A percentile compares a stretch with the other conserved stretches of the same genome.
phyloP scores from a whole-genome alignment of 2,329 filamentous ascomycete species.

The Scedosporium boydii region DNA sequence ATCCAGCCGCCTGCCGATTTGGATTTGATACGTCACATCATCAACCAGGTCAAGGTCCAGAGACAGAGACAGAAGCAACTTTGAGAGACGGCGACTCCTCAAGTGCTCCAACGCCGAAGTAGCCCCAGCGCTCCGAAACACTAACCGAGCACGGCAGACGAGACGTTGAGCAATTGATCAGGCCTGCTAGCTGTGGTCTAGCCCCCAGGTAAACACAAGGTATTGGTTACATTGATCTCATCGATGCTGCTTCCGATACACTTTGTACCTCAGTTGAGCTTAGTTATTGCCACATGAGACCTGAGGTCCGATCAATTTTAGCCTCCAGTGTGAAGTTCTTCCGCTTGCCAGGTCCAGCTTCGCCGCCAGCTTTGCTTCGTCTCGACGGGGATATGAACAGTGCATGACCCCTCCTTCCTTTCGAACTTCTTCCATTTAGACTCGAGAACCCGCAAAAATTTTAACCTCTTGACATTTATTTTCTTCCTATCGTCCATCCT shows the following conservation, averaged over 20 bases:
- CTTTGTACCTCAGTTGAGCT: not conserved
- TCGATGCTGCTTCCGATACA: not conserved
- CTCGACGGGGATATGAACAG: not conserved
- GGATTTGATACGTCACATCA: not conserved
- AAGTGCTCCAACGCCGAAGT: too few relatives aligned
- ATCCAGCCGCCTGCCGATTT: not conserved
- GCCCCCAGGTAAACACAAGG: not conserved
- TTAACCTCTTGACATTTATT: not conserved
- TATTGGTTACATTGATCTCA: not conserved
- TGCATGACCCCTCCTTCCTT: not conserved
- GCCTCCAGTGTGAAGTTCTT: not conserved
- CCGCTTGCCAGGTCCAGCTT: not conserved
- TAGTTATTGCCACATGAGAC: not conserved
- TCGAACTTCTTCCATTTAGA: slow-evolving; percentile 4
- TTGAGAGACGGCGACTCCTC: too few relatives aligned
- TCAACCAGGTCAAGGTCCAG: not conserved
- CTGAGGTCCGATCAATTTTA: not conserved
- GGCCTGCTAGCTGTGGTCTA: not conserved
- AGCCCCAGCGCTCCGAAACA: not conserved
- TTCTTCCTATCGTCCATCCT: not conserved
- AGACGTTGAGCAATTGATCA: too few relatives aligned
- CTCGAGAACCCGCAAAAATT: not conserved
- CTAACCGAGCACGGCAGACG: not conserved
- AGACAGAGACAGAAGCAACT: not conserved
- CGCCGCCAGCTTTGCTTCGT: slow-evolving; percentile 3